These are phyloP conservation scores for Myotisia sp. DNA, from an alignment of 2,329 filamentous ascomycete genomes.

Conservation along the genomic window DNA sequence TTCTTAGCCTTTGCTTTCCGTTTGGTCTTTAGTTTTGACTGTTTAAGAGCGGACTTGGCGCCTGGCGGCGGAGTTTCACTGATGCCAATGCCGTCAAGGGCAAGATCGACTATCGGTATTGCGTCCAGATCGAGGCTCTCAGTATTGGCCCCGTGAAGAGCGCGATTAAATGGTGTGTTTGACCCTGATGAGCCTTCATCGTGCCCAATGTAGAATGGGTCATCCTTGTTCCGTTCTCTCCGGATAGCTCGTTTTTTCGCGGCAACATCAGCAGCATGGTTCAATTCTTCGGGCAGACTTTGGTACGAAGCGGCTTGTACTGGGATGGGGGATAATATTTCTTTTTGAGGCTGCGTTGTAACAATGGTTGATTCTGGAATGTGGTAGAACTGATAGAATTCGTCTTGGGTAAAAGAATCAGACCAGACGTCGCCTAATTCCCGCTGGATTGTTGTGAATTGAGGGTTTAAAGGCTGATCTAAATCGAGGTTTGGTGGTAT, in stretches of 20 bases:
- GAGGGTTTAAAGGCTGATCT: conserved; percentile 65
- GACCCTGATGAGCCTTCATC: conserved; percentile 42
- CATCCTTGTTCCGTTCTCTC: conserved; percentile 69
- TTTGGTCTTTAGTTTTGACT: conserved; percentile 18
- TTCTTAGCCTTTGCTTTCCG: conserved; percentile 38
- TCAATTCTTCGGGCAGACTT: conserved; percentile 17
- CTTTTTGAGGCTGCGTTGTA: conserved; percentile 12
- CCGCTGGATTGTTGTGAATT: conserved; percentile 52
- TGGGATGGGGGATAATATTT: conserved; percentile 12
- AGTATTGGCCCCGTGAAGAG: conserved; percentile 57
- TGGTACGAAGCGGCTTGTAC: conserved; percentile 25
- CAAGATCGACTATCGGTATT: conserved; percentile 89
- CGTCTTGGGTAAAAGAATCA: conserved; percentile 34
- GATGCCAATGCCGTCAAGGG: conserved; percentile 43
- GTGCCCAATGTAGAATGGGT: conserved; percentile 79
- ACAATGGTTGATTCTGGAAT: conserved; percentile 15
- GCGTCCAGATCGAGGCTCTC: conserved; percentile 78
- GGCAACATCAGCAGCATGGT: conserved; percentile 60
- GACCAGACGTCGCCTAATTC: conserved; percentile 39
- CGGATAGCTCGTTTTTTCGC: conserved; percentile 63
- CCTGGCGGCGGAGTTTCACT: background rate
- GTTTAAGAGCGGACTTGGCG: conserved; percentile 21
- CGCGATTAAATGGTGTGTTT: conserved; percentile 66
- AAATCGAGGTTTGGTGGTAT: conserved; percentile 62
- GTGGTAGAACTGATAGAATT: conserved; percentile 28